Base-by-base conservation (phyloP, 345 rosid genomes). In the Erysimum cheiranthoides region DNA sequence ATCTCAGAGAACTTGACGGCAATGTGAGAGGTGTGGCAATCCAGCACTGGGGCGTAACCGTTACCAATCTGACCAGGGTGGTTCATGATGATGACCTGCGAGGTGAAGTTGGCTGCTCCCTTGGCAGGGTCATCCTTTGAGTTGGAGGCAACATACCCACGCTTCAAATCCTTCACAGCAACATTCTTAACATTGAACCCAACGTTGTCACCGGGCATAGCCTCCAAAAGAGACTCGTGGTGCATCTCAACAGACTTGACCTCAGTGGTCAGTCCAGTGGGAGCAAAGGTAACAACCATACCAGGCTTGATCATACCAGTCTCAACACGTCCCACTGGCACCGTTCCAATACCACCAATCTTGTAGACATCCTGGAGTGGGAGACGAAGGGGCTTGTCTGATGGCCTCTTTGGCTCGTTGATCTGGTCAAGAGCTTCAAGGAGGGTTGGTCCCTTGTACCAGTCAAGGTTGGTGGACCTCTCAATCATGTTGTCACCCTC, bases 191-290 rank as follows among this genome's bases (percentile, higher is more conserved):
- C 97, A 0, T 91, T 91, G 85, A 91, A 89, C 61, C 94, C 94
- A 0, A 91, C 91, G 14, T 90, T 90, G 78, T 90, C 96, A 61
- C 96, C 96, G 0, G 96, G 96, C 5, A 89, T 88, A 1, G 94
- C 97, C 79, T 91, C 97, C 0, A 38, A 71, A 34, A 91, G 95
- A 21, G 97, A 85, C 68, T 91, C 97, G 12, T 91, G 97, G 75
- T 91, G 97, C 97, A 91, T 91, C 91, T 91, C 97, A 49, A 91
- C 97, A 0, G 95, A 91, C 85, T 91, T 91, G 3, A 91, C 94
- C 81, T 91, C 94, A 81, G 97, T 89, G 8, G 93, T 87, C 79
- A 91, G 58, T 5, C 97, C 97, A 17, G 91, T 5, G 12, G 97
- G 97, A 31, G 84, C 92, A 14, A 89, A 90, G 9, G 96, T 87